phyloP scores from a whole-genome alignment of 192 early-diverging fungal genomes.

The Coemansia sp. region DNA sequence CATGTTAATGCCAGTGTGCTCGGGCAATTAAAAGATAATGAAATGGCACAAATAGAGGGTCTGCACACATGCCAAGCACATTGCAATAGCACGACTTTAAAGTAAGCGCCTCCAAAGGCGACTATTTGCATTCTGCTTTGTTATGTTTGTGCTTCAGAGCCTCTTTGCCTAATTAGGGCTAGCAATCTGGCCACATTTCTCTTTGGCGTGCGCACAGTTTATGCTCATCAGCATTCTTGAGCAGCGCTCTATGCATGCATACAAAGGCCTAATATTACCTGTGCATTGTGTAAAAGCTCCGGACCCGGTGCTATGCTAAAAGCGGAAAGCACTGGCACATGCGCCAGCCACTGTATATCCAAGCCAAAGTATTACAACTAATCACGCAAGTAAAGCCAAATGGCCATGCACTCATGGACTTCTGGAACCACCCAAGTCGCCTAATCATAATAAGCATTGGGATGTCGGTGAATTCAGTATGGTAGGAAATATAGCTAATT shows the following conservation, averaged over 20 bases:
- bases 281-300: neutral
- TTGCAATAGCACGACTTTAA: neutral
- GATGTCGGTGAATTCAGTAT: too few relatives aligned
- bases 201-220: neutral
- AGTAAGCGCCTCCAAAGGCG: neutral
- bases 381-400: too few relatives aligned
- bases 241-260: neutral
- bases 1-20: neutral
- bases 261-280: neutral
- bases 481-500: too few relatives aligned
- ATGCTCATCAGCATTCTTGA: neutral
- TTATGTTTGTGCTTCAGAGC: neutral
- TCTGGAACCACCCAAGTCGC: too few relatives aligned
- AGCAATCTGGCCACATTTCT: neutral
- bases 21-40: neutral
- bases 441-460: too few relatives aligned
- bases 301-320: neutral
- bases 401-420: too few relatives aligned
- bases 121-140: neutral
- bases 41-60: neutral
- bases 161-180: neutral
- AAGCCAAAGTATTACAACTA: neutral
- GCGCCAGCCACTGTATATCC: neutral
- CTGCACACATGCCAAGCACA: neutral
- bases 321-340: neutral